phyloP scores from a whole-genome alignment of 2,329 filamentous ascomycete genomes.

The Orbilia oligospora region DNA sequence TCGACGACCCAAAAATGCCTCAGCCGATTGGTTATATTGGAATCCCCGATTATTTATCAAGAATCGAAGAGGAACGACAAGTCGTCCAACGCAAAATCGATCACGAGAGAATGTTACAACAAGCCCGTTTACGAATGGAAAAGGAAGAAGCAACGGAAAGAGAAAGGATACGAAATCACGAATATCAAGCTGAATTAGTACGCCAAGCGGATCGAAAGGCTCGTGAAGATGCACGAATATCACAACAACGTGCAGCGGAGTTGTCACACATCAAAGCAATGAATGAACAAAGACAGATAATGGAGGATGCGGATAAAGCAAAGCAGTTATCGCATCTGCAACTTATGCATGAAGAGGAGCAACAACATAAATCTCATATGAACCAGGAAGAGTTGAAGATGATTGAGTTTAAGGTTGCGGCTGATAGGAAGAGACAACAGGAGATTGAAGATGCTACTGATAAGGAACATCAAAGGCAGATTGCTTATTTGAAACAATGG shows the following conservation, averaged over 20 bases:
- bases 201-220: constrained; percentile 46
- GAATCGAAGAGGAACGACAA: constrained; percentile 54
- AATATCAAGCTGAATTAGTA: constrained; percentile 52
- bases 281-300: constrained; percentile 28
- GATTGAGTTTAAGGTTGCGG: constrained; percentile 54
- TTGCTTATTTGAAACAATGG: constrained; percentile 52
- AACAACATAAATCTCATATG: constrained; percentile 46
- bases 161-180: constrained; percentile 42
- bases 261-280: constrained; percentile 38
- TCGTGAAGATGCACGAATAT: constrained; percentile 29
- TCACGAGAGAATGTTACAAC: constrained; percentile 41
- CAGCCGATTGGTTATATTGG: constrained; percentile 47
- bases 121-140: constrained; percentile 46
- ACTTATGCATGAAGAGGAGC: constrained; percentile 48
- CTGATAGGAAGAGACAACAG: constrained; percentile 48
- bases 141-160: constrained; percentile 46
- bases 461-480: constrained; percentile 45
- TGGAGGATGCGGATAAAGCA: constrained; percentile 38
- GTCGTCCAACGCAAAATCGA: constrained; percentile 47
- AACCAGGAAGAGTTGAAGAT: constrained; percentile 53
- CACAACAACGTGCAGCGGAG: constrained; percentile 36
- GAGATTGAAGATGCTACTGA: constrained; percentile 51
- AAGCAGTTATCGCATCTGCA: constrained; percentile 41
- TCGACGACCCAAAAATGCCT: constrained; percentile 50
- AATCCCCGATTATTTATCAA: constrained; percentile 46